Percentiles rank a stretch among this genome's conserved stretches.
Conservation (phyloP, 1,284 basidiomycete genomes). For the Apiotrichum veenhuisii region DNA sequence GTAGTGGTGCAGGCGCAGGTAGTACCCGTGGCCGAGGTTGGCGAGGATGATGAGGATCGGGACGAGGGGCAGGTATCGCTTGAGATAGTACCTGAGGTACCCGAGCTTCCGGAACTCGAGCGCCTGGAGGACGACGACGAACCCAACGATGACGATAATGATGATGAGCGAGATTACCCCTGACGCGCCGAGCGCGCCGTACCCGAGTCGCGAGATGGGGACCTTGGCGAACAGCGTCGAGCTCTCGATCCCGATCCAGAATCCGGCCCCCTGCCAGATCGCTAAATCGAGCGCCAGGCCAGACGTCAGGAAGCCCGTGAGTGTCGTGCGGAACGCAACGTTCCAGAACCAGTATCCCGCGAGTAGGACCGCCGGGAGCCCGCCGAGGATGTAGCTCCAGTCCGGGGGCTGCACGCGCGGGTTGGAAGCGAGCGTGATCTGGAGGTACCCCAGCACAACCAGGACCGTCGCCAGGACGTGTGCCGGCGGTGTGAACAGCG, state of each 20-base stretch:
- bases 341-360: constrained; percentile 40
- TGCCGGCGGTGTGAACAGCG: constrained; percentile 31
- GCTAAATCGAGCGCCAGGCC: constrained; percentile 33
- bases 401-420: constrained; percentile 28
- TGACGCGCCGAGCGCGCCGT: constrained; percentile 28
- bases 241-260: constrained; percentile 45
- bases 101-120: constrained; percentile 33
- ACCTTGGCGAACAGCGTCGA: constrained; percentile 38
- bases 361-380: constrained; percentile 29
- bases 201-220: constrained; percentile 39
- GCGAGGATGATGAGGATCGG: constrained; percentile 38
- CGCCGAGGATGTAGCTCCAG: constrained; percentile 32
- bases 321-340: constrained; percentile 29
- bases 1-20: constrained; percentile 43
- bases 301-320: constrained; percentile 28
- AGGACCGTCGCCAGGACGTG: constrained; percentile 28
- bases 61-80: constrained; percentile 39
- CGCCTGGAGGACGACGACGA: constrained; percentile 35
- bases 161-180: constrained; percentile 32
- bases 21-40: constrained; percentile 30
- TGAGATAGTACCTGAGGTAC: constrained; percentile 37
- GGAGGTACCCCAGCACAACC: constrained; percentile 34
- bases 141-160: constrained; percentile 25
- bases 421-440: constrained; percentile 36
- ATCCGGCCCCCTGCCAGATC: constrained; percentile 44